phyloP scores from a whole-genome alignment of 2,329 filamentous ascomycete genomes.

The Claviceps sp. region DNA sequence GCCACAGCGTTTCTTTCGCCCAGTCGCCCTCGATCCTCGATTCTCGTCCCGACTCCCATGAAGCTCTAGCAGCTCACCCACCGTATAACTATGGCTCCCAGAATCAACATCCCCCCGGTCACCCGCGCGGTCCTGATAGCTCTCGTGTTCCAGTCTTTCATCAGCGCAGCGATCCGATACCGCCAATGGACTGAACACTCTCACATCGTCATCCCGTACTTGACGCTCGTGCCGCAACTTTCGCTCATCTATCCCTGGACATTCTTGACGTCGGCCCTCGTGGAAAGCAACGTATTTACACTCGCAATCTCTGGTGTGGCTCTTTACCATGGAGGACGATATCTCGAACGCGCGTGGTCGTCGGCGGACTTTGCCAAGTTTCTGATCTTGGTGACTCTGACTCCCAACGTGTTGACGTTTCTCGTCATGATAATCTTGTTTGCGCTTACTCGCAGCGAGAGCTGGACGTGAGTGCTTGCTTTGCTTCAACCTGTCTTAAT shows the following conservation, averaged over 20 bases:
- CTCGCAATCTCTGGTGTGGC: conserved; percentile 64
- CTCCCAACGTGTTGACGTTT: conserved; percentile 71
- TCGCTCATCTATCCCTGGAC: conserved; percentile 91
- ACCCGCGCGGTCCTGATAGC: conserved; percentile 69
- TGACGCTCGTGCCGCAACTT: conserved; percentile 72
- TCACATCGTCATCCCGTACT: conserved; percentile 66
- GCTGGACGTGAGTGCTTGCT: conserved; percentile 46
- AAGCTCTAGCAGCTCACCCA: conserved; percentile 1
- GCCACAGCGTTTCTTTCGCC: background rate
- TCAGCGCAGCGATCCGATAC: conserved; percentile 69
- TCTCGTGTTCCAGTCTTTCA: conserved; percentile 62
- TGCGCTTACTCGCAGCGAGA: conserved; percentile 50
- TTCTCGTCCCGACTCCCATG: background rate
- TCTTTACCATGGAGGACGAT: conserved; percentile 83
- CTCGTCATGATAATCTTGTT: conserved; percentile 62
- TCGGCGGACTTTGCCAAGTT: conserved; percentile 88
- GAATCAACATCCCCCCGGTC: conserved; percentile 85
- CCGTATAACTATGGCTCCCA: conserved; percentile 49
- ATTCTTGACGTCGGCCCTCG: conserved; percentile 69
- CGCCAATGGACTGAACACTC: conserved; percentile 51
- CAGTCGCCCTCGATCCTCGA: background rate
- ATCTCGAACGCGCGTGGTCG: conserved; percentile 92
- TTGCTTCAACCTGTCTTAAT: background rate
- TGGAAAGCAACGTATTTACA: conserved; percentile 88
- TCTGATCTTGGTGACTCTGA: conserved; percentile 58